Conservation (phyloP, 2,329 filamentous ascomycete genomes). For the Alternaria dauci region DNA sequence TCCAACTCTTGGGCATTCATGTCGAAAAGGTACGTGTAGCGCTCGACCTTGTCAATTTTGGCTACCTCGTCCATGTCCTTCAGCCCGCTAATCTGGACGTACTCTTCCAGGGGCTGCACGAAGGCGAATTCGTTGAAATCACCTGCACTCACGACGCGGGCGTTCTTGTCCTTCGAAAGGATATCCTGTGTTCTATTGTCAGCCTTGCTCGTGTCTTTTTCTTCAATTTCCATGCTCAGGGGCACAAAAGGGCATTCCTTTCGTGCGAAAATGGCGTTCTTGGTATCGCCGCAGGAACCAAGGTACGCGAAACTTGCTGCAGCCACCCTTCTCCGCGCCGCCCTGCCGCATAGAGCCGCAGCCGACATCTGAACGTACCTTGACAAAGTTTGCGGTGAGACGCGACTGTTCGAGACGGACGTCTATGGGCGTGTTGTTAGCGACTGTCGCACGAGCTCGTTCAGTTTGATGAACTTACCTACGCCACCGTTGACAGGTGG, state of each 20-base stretch:
- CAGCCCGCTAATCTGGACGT: constrained; percentile 63
- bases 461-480: constrained; percentile 10
- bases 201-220: constrained; percentile 28
- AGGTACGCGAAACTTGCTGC: constrained; percentile 19
- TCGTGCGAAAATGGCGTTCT: constrained; percentile 28
- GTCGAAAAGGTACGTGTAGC: constrained; percentile 76
- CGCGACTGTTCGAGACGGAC: constrained; percentile 65
- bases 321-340: constrained; percentile 25
- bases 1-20: constrained; percentile 75
- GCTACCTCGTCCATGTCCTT: constrained; percentile 69
- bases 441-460: constrained; percentile 1
- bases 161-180: constrained; percentile 63
- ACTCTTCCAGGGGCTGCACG: constrained; percentile 66
- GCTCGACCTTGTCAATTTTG: constrained; percentile 62
- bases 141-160: constrained; percentile 68
- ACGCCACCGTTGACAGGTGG: constrained; percentile 73
- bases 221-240: background rate
- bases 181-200: constrained; percentile 52
- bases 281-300: constrained; percentile 17
- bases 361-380: constrained; percentile 32
- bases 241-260: constrained; percentile 13
- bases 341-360: constrained; percentile 6
- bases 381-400: constrained; percentile 60
- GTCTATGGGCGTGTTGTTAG: constrained; percentile 36
- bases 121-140: constrained; percentile 79